Percentiles rank a stretch among this genome's conserved stretches.
Evolutionary conservation across 1,284 basidiomycete species (phyloP).

Genomic region (Trametes sp.): DNA sequence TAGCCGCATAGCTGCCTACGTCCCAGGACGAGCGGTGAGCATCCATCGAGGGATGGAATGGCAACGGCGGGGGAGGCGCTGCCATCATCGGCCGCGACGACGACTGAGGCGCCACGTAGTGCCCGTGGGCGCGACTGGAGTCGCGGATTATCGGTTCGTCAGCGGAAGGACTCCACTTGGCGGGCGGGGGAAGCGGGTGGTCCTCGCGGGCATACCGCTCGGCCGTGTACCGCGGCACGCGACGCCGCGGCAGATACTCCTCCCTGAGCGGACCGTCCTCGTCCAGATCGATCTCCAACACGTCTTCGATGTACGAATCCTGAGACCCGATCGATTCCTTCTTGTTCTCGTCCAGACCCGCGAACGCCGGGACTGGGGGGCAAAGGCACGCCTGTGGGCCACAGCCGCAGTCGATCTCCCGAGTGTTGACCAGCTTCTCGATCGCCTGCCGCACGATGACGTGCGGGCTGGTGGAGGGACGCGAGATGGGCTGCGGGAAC

Average conservation of each 20-base stretch:
- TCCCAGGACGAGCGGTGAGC: slow-evolving; percentile 36
- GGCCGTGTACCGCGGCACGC: slow-evolving; percentile 44
- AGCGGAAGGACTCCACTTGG: slow-evolving; percentile 79
- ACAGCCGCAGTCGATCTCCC: slow-evolving; percentile 35
- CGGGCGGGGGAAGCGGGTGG: slow-evolving; percentile 69
- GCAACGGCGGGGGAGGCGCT: slow-evolving; percentile 35
- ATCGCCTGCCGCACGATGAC: slow-evolving; percentile 72
- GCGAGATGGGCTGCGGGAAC: slow-evolving; percentile 78
- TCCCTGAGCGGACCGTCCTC: slow-evolving; percentile 81
- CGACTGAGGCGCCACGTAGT: slow-evolving; percentile 73
- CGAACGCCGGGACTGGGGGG: slow-evolving; percentile 69
- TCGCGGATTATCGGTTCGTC: slow-evolving; percentile 74
- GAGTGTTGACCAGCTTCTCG: slow-evolving; percentile 67
- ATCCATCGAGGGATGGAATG: slow-evolving; percentile 37
- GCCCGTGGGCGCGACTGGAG: slow-evolving; percentile 55
- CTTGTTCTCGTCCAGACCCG: slow-evolving; percentile 69
- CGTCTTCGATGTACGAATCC: slow-evolving; percentile 50
- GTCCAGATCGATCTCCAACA: slow-evolving; percentile 77
- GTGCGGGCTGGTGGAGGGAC: slow-evolving; percentile 74
- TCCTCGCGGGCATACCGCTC: slow-evolving; percentile 36
- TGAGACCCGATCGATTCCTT: slow-evolving; percentile 57
- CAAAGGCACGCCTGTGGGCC: slow-evolving; percentile 27
- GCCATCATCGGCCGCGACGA: slow-evolving; percentile 37
- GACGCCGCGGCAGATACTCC: slow-evolving; percentile 79
- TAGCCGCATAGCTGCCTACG: slow-evolving; percentile 27